Percentiles rank a stretch among this genome's conserved stretches.
Conservation (phyloP, 176 grass and related monocot genomes). For the Thalia dealbata region DNA sequence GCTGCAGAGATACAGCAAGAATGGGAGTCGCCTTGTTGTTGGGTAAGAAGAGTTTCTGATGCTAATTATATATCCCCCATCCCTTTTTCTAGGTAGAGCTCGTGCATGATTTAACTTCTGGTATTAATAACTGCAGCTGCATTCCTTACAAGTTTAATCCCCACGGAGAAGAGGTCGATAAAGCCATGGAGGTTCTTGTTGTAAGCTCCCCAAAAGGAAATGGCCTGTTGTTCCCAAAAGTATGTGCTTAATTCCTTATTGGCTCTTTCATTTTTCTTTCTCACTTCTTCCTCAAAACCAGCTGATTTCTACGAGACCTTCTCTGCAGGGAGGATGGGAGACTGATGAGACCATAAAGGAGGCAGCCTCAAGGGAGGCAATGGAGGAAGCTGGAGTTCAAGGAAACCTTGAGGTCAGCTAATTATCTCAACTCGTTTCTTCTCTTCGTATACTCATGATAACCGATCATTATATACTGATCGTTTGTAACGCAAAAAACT, state of each 20-base stretch:
- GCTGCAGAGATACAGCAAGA: slow-evolving; percentile 32
- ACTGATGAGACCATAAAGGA: slow-evolving; percentile 39
- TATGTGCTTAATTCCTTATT: background rate
- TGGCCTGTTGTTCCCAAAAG: slow-evolving; percentile 49
- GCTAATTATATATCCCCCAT: too few relatives aligned
- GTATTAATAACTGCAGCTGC: slow-evolving; percentile 20
- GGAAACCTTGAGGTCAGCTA: slow-evolving; percentile 36
- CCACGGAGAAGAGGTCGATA: slow-evolving; percentile 20
- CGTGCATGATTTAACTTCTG: background rate
- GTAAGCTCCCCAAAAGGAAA: slow-evolving; percentile 43
- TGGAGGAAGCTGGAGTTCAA: slow-evolving; percentile 45
- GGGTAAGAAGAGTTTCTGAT: slow-evolving; percentile 23
- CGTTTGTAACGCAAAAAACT: too few relatives aligned
- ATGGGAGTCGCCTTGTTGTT: slow-evolving; percentile 32
- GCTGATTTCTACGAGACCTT: background rate
- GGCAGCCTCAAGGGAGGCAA: slow-evolving; percentile 34
- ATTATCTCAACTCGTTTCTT: background rate
- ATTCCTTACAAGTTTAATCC: slow-evolving; percentile 36
- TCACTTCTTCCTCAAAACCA: background rate
- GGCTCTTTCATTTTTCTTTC: background rate
- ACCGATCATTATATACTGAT: too few relatives aligned
- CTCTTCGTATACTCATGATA: too few relatives aligned
- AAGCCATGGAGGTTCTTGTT: slow-evolving; percentile 38
- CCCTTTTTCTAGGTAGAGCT: background rate
- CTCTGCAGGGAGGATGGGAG: slow-evolving; percentile 43